Evolutionary conservation across 352 stramenopile genomes (phyloP), one percentile per base, ranked within the genome.

Genomic region (Phytophthora podocarpi): DNA sequence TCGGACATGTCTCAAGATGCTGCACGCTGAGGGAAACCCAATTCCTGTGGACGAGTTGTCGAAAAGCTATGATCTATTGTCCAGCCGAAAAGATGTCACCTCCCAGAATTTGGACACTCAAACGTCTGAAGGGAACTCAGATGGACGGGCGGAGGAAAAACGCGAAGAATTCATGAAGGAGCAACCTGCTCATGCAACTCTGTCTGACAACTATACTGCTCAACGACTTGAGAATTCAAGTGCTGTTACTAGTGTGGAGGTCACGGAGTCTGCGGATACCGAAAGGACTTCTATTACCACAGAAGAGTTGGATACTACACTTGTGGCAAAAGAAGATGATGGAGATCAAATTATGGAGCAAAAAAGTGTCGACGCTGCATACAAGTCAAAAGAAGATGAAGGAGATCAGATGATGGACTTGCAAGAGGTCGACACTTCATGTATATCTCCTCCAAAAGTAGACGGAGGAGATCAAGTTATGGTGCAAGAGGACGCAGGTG

Each of bases 1-100:
- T 0, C 28, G 59, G 3, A 45, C 48, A 37, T 53, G 31, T 13
- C 40, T 77, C 1, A 42, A 49, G 11, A 27, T 59, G 26, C 21
- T 75, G 20, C 48, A 54, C 28, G 16, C 55, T 43, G 64, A 75
- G 15, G 68, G 60, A 23, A 78, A 78, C 21, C 5, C 31, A 26
- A 59, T 78, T 54, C 43, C 72, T 35, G 20, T 23, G 10, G 43
- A 64, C 0, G 57, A 70, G 2, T 15, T 76, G 21, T 41, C 23
- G 10, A 52, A 42, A 21, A 62, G 74, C n/a, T 50, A n/a, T 11
- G 16, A 71, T 28, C 12, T 63, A n/a, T 21, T 70, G 27, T 62
- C 49, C 8, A 61, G 27, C 9, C 27, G 39, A 23, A 42, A 52
- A 24, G 1, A 20, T 4, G 26, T 16, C 23, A 4, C 13, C 2